A percentile compares a stretch with the other conserved stretches of the same genome.
phyloP scores from a whole-genome alignment of 768 basidiomycete species.

The Kwoniella sp. region DNA sequence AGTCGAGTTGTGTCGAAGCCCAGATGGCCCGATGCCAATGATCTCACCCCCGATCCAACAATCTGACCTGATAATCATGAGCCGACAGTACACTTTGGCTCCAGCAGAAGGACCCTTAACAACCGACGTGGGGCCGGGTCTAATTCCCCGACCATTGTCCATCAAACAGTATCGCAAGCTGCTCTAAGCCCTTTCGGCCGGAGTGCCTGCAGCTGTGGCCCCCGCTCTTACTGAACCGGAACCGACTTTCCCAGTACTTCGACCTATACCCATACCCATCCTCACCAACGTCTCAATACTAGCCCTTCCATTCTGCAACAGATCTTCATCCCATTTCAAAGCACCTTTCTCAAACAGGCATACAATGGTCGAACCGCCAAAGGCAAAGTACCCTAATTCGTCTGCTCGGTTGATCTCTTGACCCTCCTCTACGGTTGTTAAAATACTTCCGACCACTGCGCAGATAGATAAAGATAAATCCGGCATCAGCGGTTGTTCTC shows the following conservation, averaged over 20 bases:
- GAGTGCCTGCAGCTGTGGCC: not conserved
- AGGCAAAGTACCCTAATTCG: slow-evolving; percentile 93
- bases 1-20: too few relatives aligned
- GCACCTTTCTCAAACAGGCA: slow-evolving; percentile 80
- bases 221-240: not conserved
- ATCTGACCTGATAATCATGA: too few relatives aligned
- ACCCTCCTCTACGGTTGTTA: slow-evolving; percentile 82
- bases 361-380: slow-evolving; percentile 92
- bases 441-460: slow-evolving; percentile 74
- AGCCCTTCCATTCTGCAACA: slow-evolving; percentile 78
- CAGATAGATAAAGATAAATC: slow-evolving; percentile 1
- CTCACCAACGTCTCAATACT: slow-evolving; percentile 87
- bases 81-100: too few relatives aligned
- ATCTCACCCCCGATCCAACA: too few relatives aligned
- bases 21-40: too few relatives aligned
- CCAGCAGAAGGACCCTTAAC: too few relatives aligned
- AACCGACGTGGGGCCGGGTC: too few relatives aligned
- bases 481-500: not conserved
- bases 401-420: slow-evolving; percentile 77
- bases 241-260: slow-evolving; percentile 16
- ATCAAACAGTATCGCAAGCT: too few relatives aligned
- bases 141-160: too few relatives aligned
- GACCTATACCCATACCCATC: slow-evolving; percentile 84
- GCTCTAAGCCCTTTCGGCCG: slow-evolving; percentile 2
- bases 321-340: slow-evolving; percentile 88